Evolutionary conservation across 1,284 basidiomycete species (phyloP).

Genomic region (Cutaneotrichosporon cutaneum): DNA sequence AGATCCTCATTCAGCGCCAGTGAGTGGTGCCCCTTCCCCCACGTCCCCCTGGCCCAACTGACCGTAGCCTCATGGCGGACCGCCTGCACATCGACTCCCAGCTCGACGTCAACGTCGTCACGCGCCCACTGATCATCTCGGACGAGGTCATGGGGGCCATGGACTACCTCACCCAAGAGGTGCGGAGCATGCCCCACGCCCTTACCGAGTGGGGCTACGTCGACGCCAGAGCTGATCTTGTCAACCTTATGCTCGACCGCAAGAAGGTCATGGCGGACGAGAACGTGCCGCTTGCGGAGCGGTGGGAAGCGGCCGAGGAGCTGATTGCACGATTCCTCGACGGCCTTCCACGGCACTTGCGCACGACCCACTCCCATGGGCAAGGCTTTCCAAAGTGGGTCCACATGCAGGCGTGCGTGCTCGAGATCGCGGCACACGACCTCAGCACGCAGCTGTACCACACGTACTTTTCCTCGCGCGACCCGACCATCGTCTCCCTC

Average conservation of each 20-base stretch:
- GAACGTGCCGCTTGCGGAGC: conserved; percentile 6
- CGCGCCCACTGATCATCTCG: conserved; percentile 6
- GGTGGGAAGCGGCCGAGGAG: background rate
- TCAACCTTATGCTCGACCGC: background rate
- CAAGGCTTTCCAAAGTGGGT: conserved; percentile 35
- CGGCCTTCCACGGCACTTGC: background rate
- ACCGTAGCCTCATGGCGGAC: conserved; percentile 1
- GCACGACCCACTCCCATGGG: conserved; percentile 24
- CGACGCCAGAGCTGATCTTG: background rate
- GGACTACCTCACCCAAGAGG: background rate
- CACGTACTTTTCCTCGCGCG: conserved; percentile 6
- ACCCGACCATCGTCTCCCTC: background rate
- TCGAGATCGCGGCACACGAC: conserved; percentile 17
- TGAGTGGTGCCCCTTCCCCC: background rate
- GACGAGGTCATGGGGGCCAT: conserved; percentile 7
- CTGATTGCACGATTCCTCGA: conserved; percentile 3
- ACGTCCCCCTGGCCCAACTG: too few species aligned
- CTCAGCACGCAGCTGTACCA: conserved; percentile 7
- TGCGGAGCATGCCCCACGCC: background rate
- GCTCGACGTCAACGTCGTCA: conserved; percentile 6
- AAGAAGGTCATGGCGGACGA: conserved; percentile 4
- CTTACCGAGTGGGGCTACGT: conserved; percentile 12
- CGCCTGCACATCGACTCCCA: conserved; percentile 8
- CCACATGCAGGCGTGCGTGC: conserved; percentile 46
- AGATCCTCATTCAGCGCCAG: conserved; percentile 4